Percentiles rank a stretch among this genome's conserved stretches.
These are phyloP conservation scores for Petunia axillaris DNA, from an alignment of 257 asterid species.

Conservation along the genomic window DNA sequence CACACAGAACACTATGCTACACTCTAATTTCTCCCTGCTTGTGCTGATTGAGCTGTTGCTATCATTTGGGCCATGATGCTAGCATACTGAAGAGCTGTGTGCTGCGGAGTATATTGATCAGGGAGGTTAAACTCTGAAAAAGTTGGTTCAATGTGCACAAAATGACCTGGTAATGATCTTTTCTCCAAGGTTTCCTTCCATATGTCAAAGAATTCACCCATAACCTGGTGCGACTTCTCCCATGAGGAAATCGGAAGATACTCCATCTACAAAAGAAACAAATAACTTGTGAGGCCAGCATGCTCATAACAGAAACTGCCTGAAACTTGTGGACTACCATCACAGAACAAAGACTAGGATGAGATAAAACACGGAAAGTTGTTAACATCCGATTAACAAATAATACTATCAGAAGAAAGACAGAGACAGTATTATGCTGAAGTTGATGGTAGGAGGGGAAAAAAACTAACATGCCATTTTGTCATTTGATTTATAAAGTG, in stretches of 20 bases:
- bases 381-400: not conserved
- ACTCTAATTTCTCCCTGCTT: slow-evolving; percentile 59
- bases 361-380: not conserved
- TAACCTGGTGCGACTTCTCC: slow-evolving; percentile 79
- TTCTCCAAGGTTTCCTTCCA: slow-evolving; percentile 85
- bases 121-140: slow-evolving; percentile 75
- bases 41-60: slow-evolving; percentile 78
- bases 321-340: not conserved
- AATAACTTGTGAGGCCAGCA: not conserved
- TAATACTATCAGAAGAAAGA: not conserved
- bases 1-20: not conserved
- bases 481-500: not conserved
- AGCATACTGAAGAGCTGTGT: slow-evolving; percentile 91
- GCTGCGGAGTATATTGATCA: slow-evolving; percentile 74
- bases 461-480: not conserved
- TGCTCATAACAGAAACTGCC: not conserved
- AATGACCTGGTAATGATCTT: slow-evolving; percentile 91
- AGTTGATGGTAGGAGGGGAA: not conserved
- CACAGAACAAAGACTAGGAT: not conserved
- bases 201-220: slow-evolving; percentile 84
- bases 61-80: slow-evolving; percentile 83
- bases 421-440: not conserved
- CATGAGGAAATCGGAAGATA: slow-evolving; percentile 87
- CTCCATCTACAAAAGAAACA: slow-evolving; percentile 75
- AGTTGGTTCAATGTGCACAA: slow-evolving; percentile 82